Base-by-base conservation (phyloP, 2,329 filamentous ascomycete species). In the Claviceps cyperi region DNA sequence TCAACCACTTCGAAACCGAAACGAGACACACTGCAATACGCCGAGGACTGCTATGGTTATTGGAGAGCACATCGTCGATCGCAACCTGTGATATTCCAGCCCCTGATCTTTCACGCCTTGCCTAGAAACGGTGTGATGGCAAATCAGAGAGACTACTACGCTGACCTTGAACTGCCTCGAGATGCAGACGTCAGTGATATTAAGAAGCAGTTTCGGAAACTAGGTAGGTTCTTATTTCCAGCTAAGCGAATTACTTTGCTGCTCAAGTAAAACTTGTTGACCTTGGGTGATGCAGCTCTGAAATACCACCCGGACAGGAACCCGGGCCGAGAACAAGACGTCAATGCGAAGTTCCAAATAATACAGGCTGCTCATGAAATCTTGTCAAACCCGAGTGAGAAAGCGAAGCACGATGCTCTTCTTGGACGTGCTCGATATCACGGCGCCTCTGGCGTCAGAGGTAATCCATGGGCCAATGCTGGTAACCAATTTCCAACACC, bases 241-340 rank as follows among this genome's bases (percentile, higher is more conserved):
- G 13, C 13, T 11, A 8, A 13, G 22, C 17, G 22, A 37, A n/a
- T 21, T 22, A 8, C 8, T 40, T 19, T 32, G n/a, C 6, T 3
- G 1, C 4, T 2, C 2, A 22, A 43, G 14, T 3, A 43, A 43
- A 43, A 43, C 11, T 15, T 53, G 44, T 61, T 66, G 55, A 69
- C 56, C 5, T 32, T 32, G 21, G 11, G 11, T 37, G 22, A 4
- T 4, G 19, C 51, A 88, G 88, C 88, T 46, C 72, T 94, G 45
- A 85, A 86, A 64, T 94, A 85, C 60, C 89, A 95, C 61, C 89
- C 89, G 7, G 89, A 95, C 64, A 83, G 89, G 52, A 94, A 95
- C 61, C 86, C 84, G 11, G 89, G 89, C 48, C 80, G 78, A 60
- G 88, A 94, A 66, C 69, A 78, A 51, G 86, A 91, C 60, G 84